phyloP scores from a whole-genome alignment of 352 stramenopile species.

The Pythium plurisporium region DNA sequence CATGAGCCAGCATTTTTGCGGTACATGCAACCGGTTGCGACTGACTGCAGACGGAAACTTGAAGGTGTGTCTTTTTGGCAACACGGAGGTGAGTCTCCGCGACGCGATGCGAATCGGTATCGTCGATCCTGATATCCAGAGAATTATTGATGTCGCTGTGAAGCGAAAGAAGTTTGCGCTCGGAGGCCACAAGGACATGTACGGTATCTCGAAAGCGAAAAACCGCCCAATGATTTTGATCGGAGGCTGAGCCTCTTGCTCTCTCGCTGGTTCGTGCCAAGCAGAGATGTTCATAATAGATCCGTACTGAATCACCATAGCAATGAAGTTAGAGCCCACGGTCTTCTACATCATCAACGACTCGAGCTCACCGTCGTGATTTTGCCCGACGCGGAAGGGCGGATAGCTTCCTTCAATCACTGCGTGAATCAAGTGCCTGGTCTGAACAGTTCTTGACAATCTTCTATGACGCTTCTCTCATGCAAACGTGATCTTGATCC shows the following conservation, averaged over 20 bases:
- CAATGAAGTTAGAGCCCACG: no score
- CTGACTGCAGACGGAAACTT: slow-evolving; percentile 95
- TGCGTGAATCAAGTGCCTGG: background rate
- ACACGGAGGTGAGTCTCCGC: slow-evolving; percentile 90
- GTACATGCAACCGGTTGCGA: slow-evolving; percentile 95
- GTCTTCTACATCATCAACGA: no score
- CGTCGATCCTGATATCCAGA: slow-evolving; percentile 76
- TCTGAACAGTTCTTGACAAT: slow-evolving; percentile 7
- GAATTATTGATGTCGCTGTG: slow-evolving; percentile 89
- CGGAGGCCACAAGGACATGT: slow-evolving; percentile 94
- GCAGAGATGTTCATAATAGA: background rate
- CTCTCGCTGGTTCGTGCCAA: background rate
- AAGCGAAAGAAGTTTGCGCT: slow-evolving; percentile 92
- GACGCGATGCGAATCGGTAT: slow-evolving; percentile 86
- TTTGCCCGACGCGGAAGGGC: no score
- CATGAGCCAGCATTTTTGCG: slow-evolving; percentile 98
- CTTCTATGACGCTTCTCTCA: slow-evolving; percentile 14
- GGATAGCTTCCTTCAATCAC: no score
- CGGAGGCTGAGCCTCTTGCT: slow-evolving; percentile 70
- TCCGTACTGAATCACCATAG: background rate
- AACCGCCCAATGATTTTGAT: slow-evolving; percentile 98
- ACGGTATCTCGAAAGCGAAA: slow-evolving; percentile 86
- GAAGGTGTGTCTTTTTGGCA: slow-evolving; percentile 97
- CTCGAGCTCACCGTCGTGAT: background rate
- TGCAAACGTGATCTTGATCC: slow-evolving; percentile 39